phyloP scores from a whole-genome alignment of 108 stramenopile species.

The Discostella stelligeroides region DNA sequence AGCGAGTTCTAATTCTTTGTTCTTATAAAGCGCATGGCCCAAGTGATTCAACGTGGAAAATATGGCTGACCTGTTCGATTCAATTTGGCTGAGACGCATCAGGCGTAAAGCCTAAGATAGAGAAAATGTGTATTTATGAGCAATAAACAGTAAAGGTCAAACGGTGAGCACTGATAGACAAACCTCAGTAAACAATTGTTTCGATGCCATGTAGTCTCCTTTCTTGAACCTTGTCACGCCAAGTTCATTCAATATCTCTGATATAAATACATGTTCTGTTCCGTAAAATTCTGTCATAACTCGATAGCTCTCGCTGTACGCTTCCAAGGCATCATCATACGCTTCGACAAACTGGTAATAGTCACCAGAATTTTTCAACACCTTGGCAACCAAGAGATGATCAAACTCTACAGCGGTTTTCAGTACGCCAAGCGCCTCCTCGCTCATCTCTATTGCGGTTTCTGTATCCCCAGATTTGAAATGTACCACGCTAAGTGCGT shows the following conservation, averaged over 20 bases:
- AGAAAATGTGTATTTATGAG: slow-evolving; percentile 2
- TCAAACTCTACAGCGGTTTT: slow-evolving; percentile 36
- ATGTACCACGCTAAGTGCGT: slow-evolving; percentile 27
- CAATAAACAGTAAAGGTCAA: not conserved
- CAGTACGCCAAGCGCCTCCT: slow-evolving; percentile 39
- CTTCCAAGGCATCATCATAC: slow-evolving; percentile 43
- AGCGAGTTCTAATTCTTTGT: slow-evolving; percentile 43
- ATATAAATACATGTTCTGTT: slow-evolving; percentile 35
- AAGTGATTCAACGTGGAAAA: slow-evolving; percentile 51
- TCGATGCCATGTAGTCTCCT: slow-evolving; percentile 39
- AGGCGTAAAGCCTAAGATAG: slow-evolving; percentile 34
- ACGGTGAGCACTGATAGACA: slow-evolving; percentile 2
- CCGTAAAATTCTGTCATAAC: slow-evolving; percentile 47
- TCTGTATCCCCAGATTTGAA: slow-evolving; percentile 46
- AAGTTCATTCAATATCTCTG: slow-evolving; percentile 51
- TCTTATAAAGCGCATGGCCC: slow-evolving; percentile 51
- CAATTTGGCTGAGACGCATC: slow-evolving; percentile 34
- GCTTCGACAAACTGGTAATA: slow-evolving; percentile 35
- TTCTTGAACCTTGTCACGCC: slow-evolving; percentile 50
- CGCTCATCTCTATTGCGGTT: slow-evolving; percentile 39
- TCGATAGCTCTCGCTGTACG: slow-evolving; percentile 48
- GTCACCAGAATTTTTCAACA: slow-evolving; percentile 48
- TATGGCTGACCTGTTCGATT: slow-evolving; percentile 31
- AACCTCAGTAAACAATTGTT: slow-evolving; percentile 51
- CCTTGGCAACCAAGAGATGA: slow-evolving; percentile 41